Evolutionary conservation across 1,284 basidiomycete genomes (phyloP), one percentile per base, ranked within the genome.

Genomic region (Xanthoconium separans): DNA sequence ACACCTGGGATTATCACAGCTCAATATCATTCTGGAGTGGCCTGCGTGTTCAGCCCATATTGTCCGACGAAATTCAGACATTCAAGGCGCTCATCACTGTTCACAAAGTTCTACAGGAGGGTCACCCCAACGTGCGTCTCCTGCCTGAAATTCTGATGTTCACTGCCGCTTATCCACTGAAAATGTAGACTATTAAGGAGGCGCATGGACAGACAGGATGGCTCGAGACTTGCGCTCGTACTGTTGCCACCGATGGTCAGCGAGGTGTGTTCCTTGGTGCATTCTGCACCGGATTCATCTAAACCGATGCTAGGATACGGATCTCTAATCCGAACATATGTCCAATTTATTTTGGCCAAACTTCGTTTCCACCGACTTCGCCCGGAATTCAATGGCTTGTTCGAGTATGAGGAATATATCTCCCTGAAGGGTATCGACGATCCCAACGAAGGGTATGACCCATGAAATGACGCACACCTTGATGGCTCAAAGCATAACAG

Each of bases 1-100:
- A 95, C 73, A 97, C 95, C 15, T 97, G 95, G 95, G 95, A 98
- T 72, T 97, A 97, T 69, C 94, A 96, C 69, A 91, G 92, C n/a
- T 96, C 94, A 37, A 86, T 93, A 64, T 95, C 94, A 8, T 95
- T 98, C 68, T 98, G 95, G 95, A 94, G 91, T 62, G 93, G 93
- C 27, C 79, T 98, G 15, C 82, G 95, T 44, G 95, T 97, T 5
- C 94, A 96, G 64, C 95, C 95, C 36, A 96, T 98, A 63, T 76
- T 98, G 24, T 84, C 93, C 4, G 95, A 98, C 71, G 95, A 98
- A 75, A 85, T 97, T 0, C 94, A 96, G 74, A 95, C 95, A 0
- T 98, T 97, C 81, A 98, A 98, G 73, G 91, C 91, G 6, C 81
- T 98, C 58, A 97, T 98, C 60, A 92, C 91, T 15, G 94, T 97